Evolutionary conservation across 2,329 filamentous ascomycete species (phyloP), one percentile per base, ranked within the genome.

Genomic region (Emmonsiellopsis sp.): DNA sequence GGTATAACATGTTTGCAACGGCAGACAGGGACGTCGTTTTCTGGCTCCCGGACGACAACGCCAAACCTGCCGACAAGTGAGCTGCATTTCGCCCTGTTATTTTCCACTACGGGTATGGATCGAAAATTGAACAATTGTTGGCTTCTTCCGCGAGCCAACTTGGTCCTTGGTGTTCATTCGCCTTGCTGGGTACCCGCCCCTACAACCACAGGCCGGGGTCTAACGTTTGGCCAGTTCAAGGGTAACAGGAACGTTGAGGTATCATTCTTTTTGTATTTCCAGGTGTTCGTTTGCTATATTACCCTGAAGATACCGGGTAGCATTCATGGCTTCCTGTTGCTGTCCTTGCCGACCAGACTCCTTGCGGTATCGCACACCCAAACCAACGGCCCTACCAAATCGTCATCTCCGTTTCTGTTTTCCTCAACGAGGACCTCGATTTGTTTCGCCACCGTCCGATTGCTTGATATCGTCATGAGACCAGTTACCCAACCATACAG

Each of bases 1-100:
- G 91, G 49, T 93, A 86, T 70, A 96, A 97, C 70, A 84, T 96
- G 74, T 80, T 97, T 60, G 91, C 89, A 7, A 93, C 86, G 44
- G 93, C 89, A 3, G 91, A 97, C 62, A 86, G 86, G 64, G 90
- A 96, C 52, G 75, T 89, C 56, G 72, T 88, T 16, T 88, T 91
- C 62, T 91, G 87, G 86, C 69, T 88, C 37, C 87, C 87, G 1
- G 86, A 89, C 66, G 80, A 82, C 43, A 56, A 57, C 40, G 57
- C 63, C n/a, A 67, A 63, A 55, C 50, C 61, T 6, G 56, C 65
- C 2, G 67, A 71, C 38, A 68, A 70, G 58, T 68, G 65, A 61
- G 26, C 26, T 20, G 13, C 44, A 43, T 53, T 55, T 13, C 26
- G 30, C 35, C 26, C 13, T 40, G 26, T 43, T 51, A 11, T 30